Evolutionary conservation across 2,329 filamentous ascomycete species (phyloP), one percentile per base, ranked within the genome.

Genomic region (Chaetomium olivaceum): DNA sequence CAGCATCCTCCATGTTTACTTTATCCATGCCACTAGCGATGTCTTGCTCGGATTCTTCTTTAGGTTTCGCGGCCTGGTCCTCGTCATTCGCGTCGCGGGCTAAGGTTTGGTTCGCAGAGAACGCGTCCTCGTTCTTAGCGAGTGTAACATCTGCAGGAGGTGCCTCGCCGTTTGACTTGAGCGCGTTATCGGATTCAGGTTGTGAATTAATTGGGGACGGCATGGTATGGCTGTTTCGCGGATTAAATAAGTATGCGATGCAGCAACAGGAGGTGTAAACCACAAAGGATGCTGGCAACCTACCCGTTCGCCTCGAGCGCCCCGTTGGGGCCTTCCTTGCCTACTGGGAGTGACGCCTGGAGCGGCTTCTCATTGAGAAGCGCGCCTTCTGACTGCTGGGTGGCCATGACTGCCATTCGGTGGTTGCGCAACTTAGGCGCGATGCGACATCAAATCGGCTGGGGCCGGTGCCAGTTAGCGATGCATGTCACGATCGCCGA

Each of bases 381-480:
- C 67, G 76, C 71, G 62, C 75, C 73, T 72, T 83, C 78, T 67
- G 79, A 75, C 55, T 75, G 76, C 68, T 81, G 80, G 71, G 83
- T 83, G 69, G 83, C 80, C 83, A 86, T 85, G 73, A 80, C 80
- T 80, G 81, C 80, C 78, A 81, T 81, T 77, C 77, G 81, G 77
- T 74, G 72, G 71, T 62, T 71, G 69, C 62, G 64, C 59, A 63
- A 56, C n/a, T 70, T 62, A 72, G 43, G 25, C 16, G 36, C 54
- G 61, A 69, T 62, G 70, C 71, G 70, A 70, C 71, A 72, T 72
- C 39, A 72, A 72, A 68, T 61, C 61, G 62, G 62, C 66, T 67
- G 58, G 25, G 31, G 52, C 23, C 39, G 27, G 60, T 19, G 39
- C 29, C 25, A 51, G 57, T 70, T 68, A 70, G 68, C 61, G 58